Evolutionary conservation across 768 basidiomycete genomes (phyloP).

Genomic region (Lentinula lateritia): DNA sequence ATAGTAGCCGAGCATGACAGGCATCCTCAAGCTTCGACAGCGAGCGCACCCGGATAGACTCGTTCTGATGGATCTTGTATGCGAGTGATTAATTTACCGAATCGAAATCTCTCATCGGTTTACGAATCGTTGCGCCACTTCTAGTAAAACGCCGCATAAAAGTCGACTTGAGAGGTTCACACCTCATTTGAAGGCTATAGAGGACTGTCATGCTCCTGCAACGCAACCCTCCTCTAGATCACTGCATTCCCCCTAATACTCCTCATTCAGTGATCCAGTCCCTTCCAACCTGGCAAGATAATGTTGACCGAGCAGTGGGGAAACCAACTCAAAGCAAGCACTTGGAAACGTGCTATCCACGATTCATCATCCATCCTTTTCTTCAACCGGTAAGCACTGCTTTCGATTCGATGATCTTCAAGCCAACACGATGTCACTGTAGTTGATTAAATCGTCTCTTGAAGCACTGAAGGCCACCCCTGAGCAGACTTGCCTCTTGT

Average conservation of each 20-base stretch:
- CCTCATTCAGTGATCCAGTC: constrained; percentile 93
- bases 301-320: constrained; percentile 88
- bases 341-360: constrained; percentile 89
- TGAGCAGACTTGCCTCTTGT: background rate
- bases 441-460: background rate
- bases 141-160: too few species aligned
- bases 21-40: background rate
- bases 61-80: background rate
- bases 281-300: constrained; percentile 88
- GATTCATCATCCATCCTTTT: constrained; percentile 87
- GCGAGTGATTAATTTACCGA: too few species aligned
- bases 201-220: background rate
- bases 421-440: background rate
- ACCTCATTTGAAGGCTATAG: background rate
- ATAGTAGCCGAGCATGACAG: too few species aligned
- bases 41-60: background rate
- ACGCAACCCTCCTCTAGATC: constrained; percentile 29
- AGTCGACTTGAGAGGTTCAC: background rate
- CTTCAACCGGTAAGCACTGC: constrained; percentile 68
- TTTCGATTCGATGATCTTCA: background rate
- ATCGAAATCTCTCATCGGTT: too few species aligned
- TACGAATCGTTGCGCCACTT: too few species aligned
- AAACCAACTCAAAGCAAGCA: constrained; percentile 67
- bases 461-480: background rate
- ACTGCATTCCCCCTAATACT: constrained; percentile 59